A percentile compares a stretch with the other conserved stretches of the same genome.
phyloP scores from a whole-genome alignment of 1,284 basidiomycete genomes.

The Fomitopsis palustris region DNA sequence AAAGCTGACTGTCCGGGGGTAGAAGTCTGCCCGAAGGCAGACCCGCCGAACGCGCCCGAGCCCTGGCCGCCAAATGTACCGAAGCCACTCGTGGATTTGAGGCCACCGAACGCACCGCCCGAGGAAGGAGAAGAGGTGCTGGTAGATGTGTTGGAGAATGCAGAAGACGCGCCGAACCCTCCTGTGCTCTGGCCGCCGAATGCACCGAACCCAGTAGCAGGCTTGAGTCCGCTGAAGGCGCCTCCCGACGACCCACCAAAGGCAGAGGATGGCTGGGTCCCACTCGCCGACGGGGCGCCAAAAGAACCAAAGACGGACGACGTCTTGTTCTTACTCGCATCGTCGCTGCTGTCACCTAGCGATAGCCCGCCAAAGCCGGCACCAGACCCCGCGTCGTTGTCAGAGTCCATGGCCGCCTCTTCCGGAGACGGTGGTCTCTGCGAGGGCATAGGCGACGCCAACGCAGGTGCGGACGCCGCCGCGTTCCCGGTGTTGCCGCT shows the following conservation, averaged over 20 bases:
- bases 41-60: constrained; percentile 26
- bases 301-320: constrained; percentile 30
- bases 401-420: constrained; percentile 27
- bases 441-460: constrained; percentile 1
- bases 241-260: constrained; percentile 18
- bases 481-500: constrained; percentile 1
- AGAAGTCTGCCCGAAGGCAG: constrained; percentile 25
- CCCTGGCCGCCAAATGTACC: constrained; percentile 31
- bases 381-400: constrained; percentile 12
- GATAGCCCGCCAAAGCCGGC: constrained; percentile 32
- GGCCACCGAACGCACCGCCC: constrained; percentile 7
- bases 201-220: constrained; percentile 38
- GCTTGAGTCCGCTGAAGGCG: constrained; percentile 31
- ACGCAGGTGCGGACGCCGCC: constrained; percentile 8
- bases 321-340: constrained; percentile 12
- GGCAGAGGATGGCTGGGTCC: constrained; percentile 5
- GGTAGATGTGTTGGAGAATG: constrained; percentile 9
- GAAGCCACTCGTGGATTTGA: constrained; percentile 39
- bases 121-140: neutral
- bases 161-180: constrained; percentile 14
- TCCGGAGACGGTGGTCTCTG: neutral
- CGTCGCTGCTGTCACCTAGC: constrained; percentile 25
- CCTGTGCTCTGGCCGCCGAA: constrained; percentile 27
- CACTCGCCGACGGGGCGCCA: neutral
- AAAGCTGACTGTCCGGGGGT: constrained; percentile 33